Conservation (phyloP, 306 rosid genomes). For the Datisca glomerata region DNA sequence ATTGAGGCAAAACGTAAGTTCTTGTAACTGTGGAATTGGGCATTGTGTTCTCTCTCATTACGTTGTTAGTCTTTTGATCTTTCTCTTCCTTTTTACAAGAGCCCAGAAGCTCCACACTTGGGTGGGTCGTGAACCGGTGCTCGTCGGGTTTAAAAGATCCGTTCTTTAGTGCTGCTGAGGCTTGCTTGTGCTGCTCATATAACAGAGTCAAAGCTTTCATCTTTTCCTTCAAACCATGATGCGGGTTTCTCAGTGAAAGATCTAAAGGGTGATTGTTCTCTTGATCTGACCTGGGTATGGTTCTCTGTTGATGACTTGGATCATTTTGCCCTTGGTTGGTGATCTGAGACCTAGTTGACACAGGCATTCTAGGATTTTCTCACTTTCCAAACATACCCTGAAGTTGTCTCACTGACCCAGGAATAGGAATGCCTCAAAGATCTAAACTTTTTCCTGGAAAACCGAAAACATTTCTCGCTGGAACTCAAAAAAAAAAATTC, state of each 20-base stretch:
- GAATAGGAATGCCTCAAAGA: too few species aligned
- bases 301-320: slow-evolving; percentile 13
- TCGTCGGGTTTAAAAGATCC: slow-evolving; percentile 20
- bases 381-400: slow-evolving; percentile 29
- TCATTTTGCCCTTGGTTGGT: slow-evolving; percentile 19
- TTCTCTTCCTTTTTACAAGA: slow-evolving; percentile 23
- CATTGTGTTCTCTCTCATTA: slow-evolving; percentile 61
- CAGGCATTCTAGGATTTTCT: slow-evolving; percentile 49
- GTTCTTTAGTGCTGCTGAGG: slow-evolving; percentile 48
- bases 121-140: slow-evolving; percentile 19
- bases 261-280: slow-evolving; percentile 10
- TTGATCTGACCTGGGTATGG: slow-evolving; percentile 22
- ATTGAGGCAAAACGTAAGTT: slow-evolving; percentile 56
- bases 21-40: slow-evolving; percentile 45
- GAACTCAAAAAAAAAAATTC: not conserved
- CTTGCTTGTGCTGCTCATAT: slow-evolving; percentile 84
- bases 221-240: slow-evolving; percentile 85
- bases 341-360: slow-evolving; percentile 73
- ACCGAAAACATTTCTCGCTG: not conserved
- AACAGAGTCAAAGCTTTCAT: slow-evolving; percentile 66
- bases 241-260: slow-evolving; percentile 49
- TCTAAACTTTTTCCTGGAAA: slow-evolving; percentile 7
- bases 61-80: slow-evolving; percentile 13
- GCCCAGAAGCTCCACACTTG: slow-evolving; percentile 21
- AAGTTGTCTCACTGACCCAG: slow-evolving; percentile 18